Conservation (phyloP, 2,329 filamentous ascomycete genomes). For the Aspergillus sclerotialis region DNA sequence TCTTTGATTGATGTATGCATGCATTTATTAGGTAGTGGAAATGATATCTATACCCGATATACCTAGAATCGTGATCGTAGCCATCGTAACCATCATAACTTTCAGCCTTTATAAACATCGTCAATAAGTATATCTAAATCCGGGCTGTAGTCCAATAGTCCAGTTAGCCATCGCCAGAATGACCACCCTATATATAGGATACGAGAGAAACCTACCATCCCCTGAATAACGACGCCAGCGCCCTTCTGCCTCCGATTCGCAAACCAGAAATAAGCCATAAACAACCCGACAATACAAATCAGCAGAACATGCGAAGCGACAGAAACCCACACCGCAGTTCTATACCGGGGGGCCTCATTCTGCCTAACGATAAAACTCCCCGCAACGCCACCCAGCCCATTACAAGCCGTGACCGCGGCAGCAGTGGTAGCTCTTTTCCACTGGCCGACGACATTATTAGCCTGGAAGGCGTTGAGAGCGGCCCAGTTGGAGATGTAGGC, state of each 20-base stretch:
- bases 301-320: slow-evolving; percentile 40
- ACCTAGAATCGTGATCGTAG: too few species aligned
- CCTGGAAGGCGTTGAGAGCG: slow-evolving; percentile 56
- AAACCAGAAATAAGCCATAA: slow-evolving; percentile 48
- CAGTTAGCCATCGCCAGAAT: neutral
- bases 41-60: neutral
- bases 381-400: slow-evolving; percentile 58
- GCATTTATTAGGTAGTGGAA: slow-evolving; percentile 8
- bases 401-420: slow-evolving; percentile 53
- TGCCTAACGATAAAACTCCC: slow-evolving; percentile 60
- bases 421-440: slow-evolving; percentile 60
- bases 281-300: slow-evolving; percentile 39
- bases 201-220: slow-evolving; percentile 20
- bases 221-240: slow-evolving; percentile 43
- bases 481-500: slow-evolving; percentile 66
- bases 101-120: neutral
- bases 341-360: slow-evolving; percentile 55
- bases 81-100: too few species aligned
- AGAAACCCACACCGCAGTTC: slow-evolving; percentile 61
- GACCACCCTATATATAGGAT: too few species aligned
- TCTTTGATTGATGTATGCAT: slow-evolving; percentile 14
- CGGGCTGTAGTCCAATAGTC: slow-evolving; percentile 11
- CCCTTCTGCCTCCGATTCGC: slow-evolving; percentile 45
- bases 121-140: slow-evolving; percentile 31
- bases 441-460: slow-evolving; percentile 57